phyloP scores from a whole-genome alignment of 202 grass and related monocot genomes.

The Musa balbisiana region DNA sequence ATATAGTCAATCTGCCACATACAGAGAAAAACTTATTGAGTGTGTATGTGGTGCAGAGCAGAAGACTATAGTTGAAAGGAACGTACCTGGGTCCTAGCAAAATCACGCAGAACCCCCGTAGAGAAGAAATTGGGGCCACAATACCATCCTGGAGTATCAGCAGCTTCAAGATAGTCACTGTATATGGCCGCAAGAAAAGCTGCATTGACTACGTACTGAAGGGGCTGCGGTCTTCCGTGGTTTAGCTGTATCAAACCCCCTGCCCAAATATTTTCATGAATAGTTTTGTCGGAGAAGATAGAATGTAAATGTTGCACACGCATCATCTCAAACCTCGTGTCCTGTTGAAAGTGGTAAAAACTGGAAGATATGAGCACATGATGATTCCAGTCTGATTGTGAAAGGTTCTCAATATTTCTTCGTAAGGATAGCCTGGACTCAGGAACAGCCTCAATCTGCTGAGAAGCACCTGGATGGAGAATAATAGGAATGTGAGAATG shows the following conservation, averaged over 20 bases:
- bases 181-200: conserved; percentile 92
- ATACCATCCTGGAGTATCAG: conserved; percentile 95
- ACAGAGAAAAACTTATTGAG: neutral
- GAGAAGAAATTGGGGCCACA: conserved; percentile 93
- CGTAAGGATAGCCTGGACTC: conserved; percentile 95
- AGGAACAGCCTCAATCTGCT: conserved; percentile 96
- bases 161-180: conserved; percentile 93
- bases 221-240: conserved; percentile 70
- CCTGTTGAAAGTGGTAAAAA: conserved; percentile 77
- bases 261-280: conserved; percentile 2
- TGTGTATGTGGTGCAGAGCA: neutral
- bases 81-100: conserved; percentile 75
- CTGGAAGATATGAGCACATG: conserved; percentile 94
- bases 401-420: conserved; percentile 83
- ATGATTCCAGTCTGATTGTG: conserved; percentile 92
- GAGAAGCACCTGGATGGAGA: conserved; percentile 64
- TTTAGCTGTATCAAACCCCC: conserved; percentile 93
- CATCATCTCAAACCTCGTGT: conserved; percentile 51
- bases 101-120: conserved; percentile 58
- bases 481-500: conserved; percentile 18
- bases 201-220: conserved; percentile 88
- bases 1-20: conserved; percentile 67
- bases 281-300: neutral
- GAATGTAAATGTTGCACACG: neutral
- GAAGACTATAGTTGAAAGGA: neutral